These are phyloP conservation scores for Bimuria novae-zelandiae DNA, from an alignment of 2,329 filamentous ascomycete genomes.

Conservation along the genomic window DNA sequence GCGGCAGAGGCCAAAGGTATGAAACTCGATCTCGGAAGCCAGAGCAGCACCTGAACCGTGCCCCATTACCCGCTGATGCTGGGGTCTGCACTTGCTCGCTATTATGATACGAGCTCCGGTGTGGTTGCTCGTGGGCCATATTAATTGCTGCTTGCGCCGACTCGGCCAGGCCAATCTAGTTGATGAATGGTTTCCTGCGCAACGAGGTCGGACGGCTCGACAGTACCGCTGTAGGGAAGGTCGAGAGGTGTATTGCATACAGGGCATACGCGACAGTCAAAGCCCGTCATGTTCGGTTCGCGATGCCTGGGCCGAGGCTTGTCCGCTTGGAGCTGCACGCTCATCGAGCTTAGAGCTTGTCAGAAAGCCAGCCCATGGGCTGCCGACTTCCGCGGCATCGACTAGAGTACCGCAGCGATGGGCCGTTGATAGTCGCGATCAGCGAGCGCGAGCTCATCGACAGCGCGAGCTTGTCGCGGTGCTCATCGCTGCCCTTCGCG, in stretches of 20 bases:
- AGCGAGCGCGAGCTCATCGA: slow-evolving; percentile 8
- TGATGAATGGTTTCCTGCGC: slow-evolving; percentile 15
- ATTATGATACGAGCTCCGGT: slow-evolving; percentile 9
- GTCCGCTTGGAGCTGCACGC: not conserved
- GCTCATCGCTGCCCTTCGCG: slow-evolving; percentile 19
- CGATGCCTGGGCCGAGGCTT: not conserved
- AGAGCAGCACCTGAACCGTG: slow-evolving; percentile 28
- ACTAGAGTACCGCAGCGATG: slow-evolving; percentile 5
- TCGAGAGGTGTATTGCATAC: slow-evolving; percentile 13
- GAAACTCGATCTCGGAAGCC: slow-evolving; percentile 35
- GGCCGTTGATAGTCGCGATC: slow-evolving; percentile 16
- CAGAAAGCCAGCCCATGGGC: not conserved
- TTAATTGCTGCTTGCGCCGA: slow-evolving; percentile 25
- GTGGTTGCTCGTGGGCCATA: slow-evolving; percentile 11
- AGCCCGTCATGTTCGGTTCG: not conserved
- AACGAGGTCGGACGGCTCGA: slow-evolving; percentile 14
- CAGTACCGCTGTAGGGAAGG: slow-evolving; percentile 17
- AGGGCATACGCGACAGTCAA: not conserved
- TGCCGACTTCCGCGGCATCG: slow-evolving; percentile 21
- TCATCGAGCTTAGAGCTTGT: not conserved
- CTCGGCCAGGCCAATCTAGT: slow-evolving; percentile 21
- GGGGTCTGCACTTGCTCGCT: slow-evolving; percentile 10
- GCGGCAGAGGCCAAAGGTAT: slow-evolving; percentile 22
- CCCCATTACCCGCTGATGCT: slow-evolving; percentile 22
- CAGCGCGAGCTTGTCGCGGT: not conserved